Conservation (phyloP, 192 early-diverging fungal genomes). For the Glomus cerebriforme region DNA sequence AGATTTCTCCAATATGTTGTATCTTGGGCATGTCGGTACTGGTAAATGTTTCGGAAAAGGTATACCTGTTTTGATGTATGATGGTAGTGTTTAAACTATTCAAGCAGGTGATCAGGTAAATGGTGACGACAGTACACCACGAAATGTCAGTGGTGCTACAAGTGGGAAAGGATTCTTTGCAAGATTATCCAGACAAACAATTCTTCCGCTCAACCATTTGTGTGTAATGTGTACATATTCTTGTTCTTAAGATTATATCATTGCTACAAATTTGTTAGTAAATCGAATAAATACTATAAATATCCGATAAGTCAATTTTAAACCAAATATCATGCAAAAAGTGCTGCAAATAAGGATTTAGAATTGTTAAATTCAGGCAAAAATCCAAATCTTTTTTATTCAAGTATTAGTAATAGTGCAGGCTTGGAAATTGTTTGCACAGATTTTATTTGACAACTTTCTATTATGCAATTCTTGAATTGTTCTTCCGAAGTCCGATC, state of each 20-base stretch:
- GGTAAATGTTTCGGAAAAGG: constrained; percentile 40
- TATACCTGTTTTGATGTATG: constrained; percentile 52
- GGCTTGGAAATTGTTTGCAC: not conserved
- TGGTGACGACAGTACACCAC: constrained; percentile 54
- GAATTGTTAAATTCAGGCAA: not conserved
- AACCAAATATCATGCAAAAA: not conserved
- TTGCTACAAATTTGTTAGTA: not conserved
- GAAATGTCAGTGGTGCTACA: constrained; percentile 48
- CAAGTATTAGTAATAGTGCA: not conserved
- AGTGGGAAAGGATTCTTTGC: constrained; percentile 49
- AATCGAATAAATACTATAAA: not conserved
- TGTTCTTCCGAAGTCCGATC: not conserved
- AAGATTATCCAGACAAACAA: constrained; percentile 40
- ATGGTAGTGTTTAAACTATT: constrained; percentile 47
- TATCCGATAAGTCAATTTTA: not conserved
- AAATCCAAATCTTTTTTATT: not conserved
- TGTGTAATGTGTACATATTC: constrained; percentile 56
- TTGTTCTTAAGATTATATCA: constrained; percentile 42
- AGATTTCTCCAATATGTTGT: constrained; percentile 95
- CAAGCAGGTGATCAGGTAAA: constrained; percentile 43
- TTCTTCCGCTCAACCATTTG: constrained; percentile 43
- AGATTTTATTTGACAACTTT: constrained; percentile 10
- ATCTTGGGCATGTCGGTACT: constrained; percentile 99
- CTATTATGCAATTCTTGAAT: constrained; percentile 10
- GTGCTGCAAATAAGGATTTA: not conserved